Evolutionary conservation across 2,329 filamentous ascomycete genomes (phyloP).

Genomic region (Periconia sp.): DNA sequence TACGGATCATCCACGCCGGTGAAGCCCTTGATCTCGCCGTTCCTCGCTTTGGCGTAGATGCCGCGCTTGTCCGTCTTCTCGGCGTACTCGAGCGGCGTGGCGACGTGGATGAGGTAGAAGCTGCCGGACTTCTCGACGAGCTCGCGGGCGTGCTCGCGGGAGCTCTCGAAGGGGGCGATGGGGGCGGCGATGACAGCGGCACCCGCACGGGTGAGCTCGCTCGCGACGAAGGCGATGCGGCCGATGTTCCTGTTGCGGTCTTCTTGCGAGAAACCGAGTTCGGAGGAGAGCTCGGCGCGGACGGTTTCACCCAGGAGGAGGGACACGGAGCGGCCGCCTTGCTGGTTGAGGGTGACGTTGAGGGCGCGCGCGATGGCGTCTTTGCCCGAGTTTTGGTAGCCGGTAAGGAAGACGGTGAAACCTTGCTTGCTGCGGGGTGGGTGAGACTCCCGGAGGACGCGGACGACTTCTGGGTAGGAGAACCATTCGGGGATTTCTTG

Average conservation of each 20-base stretch:
- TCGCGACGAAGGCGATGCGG: conserved; percentile 94
- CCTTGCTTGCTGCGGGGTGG: conserved; percentile 88
- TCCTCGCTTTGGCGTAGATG: conserved; percentile 80
- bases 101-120: conserved; percentile 95
- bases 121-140: conserved; percentile 83
- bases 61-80: conserved; percentile 95
- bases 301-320: conserved; percentile 96
- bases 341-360: conserved; percentile 97
- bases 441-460: conserved; percentile 93
- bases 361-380: conserved; percentile 93
- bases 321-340: conserved; percentile 91
- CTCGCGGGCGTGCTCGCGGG: conserved; percentile 76
- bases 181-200: conserved; percentile 95
- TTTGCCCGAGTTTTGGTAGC: conserved; percentile 96
- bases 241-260: conserved; percentile 95
- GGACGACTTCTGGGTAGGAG: conserved; percentile 98
- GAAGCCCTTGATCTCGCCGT: conserved; percentile 95
- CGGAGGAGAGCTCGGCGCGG: conserved; percentile 86
- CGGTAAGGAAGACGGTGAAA: conserved; percentile 97
- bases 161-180: conserved; percentile 87
- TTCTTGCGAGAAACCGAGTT: conserved; percentile 90
- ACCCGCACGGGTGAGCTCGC: conserved; percentile 89
- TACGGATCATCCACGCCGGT: conserved; percentile 98
- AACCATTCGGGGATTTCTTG: conserved; percentile 99
- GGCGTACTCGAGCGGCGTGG: conserved; percentile 85